Evolutionary conservation across 495 filamentous ascomycete genomes (phyloP), one percentile per base, ranked within the genome.

Genomic region (Venustampulla echinocandica): DNA sequence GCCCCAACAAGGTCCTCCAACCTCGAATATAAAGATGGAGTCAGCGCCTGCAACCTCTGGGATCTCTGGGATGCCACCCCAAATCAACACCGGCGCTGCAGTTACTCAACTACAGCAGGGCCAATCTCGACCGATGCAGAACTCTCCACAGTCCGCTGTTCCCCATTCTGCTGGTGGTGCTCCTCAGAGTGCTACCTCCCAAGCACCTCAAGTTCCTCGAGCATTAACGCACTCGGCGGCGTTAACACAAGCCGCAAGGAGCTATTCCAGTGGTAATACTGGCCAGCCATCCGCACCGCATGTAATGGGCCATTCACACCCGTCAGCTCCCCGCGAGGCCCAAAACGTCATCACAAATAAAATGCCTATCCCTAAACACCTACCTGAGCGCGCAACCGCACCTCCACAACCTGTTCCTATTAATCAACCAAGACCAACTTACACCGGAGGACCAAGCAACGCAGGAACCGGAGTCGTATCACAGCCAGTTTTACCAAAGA

Each of bases 401-500:
- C 68, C 77, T 23, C 85, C 86, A 3, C 73, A 77, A 38, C 79
- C 89, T 2, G 87, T 93, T 25, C 70, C 15, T 79, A 88, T 71
- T 74, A 77, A 23, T 64, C 76, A 34, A 23, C 50, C 82, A 1
- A 78, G 92, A 6, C 92, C 92, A 14, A 89, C 90, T 1, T 68
- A 85, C 25, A 79, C 77, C 28, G 83, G 81, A 10, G 90, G 90
- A 4, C 79, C 84, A 24, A 79, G 75, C 42, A 82, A 79, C 50
- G 74, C 75, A 2, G 77, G 79, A 1, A 79, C 81, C 46, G 87
- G 85, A 34, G 77, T 89, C 45, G 82, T 95, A 76, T 77, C 80
- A 21, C 89, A 95, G 55, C 90, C 93, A 1, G 87, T 82, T 2
- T 74, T 97, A 46, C 66, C 80, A 46, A 92, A 88, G 57, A 77